Base-by-base conservation (phyloP, 352 stramenopile species). In the Phytophthora tentaculata region DNA sequence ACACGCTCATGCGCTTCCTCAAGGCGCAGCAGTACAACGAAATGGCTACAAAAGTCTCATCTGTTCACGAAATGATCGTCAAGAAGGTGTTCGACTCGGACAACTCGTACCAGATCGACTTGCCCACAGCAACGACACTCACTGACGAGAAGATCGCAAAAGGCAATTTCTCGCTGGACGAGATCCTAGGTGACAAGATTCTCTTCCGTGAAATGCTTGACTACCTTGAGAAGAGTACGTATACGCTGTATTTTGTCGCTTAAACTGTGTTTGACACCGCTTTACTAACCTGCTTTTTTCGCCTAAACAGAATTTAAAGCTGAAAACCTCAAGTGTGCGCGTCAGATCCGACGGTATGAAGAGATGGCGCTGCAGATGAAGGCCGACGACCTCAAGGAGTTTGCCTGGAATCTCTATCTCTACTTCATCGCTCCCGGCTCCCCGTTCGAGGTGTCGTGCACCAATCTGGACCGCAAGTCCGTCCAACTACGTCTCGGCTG, bases 191-290 rank as follows among this genome's bases (percentile, higher is more conserved):
- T 45, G 86, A 95, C 74, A 90, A 90, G 71, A 91, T 93, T 52
- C 69, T 93, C 13, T 95, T 95, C 64, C 74, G 69, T 41, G 86
- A 95, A 67, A 92, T 95, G 83, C 83, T 93, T 61, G 83, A 91
- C 60, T 95, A 92, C 71, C 80, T 95, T 49, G 84, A 93, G 58
- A 95, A 95, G 53, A 92, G 86, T 95, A 60, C 51, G 82, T 80
- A 84, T 95, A 60, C 51, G 82, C 78, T 48, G 47, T 22, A 4
- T 22, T 0, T 24, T 55, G 13, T 19, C 32, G 9, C 22, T 26
- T 49, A 5, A 49, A 39, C 14, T 26, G 13, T 22, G n/a, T 16
- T 20, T 52, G 14, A 2, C 13, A 56, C 5, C 16, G 12, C 13
- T 28, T 20, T 17, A 44, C 53, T 64, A 19, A 67, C 26, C 39